phyloP scores from a whole-genome alignment of 495 filamentous ascomycete genomes.

The Penicillium coffeae region DNA sequence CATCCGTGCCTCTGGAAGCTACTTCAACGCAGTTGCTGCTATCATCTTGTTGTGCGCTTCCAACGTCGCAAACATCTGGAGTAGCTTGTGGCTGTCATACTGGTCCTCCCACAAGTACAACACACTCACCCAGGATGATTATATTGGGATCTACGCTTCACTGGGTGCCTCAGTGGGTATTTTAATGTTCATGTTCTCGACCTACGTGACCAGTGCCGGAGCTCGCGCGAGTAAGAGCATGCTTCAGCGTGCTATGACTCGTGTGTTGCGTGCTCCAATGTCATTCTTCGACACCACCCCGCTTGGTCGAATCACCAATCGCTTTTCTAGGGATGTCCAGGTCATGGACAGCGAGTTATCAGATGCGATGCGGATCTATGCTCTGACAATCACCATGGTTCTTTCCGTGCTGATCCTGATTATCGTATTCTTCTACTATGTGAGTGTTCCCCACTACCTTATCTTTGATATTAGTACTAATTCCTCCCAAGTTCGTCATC shows the following conservation, averaged over 20 bases:
- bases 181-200: slow-evolving; percentile 74
- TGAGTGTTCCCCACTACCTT: slow-evolving; percentile 15
- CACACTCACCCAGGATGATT: slow-evolving; percentile 52
- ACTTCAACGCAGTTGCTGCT: slow-evolving; percentile 64
- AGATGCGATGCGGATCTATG: slow-evolving; percentile 91
- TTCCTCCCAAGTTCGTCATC: slow-evolving; percentile 61
- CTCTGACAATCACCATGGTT: slow-evolving; percentile 76
- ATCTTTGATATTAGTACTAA: slow-evolving; percentile 1
- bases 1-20: slow-evolving; percentile 70
- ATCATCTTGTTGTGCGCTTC: slow-evolving; percentile 62
- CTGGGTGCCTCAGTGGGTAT: slow-evolving; percentile 69
- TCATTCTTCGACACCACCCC: slow-evolving; percentile 97
- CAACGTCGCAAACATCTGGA: slow-evolving; percentile 80
- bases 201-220: slow-evolving; percentile 58
- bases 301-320: slow-evolving; percentile 92
- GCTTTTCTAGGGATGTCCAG: slow-evolving; percentile 92
- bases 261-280: slow-evolving; percentile 87
- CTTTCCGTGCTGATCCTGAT: slow-evolving; percentile 79
- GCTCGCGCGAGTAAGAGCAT: slow-evolving; percentile 79
- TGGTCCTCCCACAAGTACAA: slow-evolving; percentile 76
- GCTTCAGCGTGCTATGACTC: slow-evolving; percentile 73
- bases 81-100: slow-evolving; percentile 87
- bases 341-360: slow-evolving; percentile 92
- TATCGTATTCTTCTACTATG: slow-evolving; percentile 87
- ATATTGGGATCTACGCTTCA: slow-evolving; percentile 83